Evolutionary conservation across 495 filamentous ascomycete genomes (phyloP).

Genomic region (Recurvomyces mirabilis): DNA sequence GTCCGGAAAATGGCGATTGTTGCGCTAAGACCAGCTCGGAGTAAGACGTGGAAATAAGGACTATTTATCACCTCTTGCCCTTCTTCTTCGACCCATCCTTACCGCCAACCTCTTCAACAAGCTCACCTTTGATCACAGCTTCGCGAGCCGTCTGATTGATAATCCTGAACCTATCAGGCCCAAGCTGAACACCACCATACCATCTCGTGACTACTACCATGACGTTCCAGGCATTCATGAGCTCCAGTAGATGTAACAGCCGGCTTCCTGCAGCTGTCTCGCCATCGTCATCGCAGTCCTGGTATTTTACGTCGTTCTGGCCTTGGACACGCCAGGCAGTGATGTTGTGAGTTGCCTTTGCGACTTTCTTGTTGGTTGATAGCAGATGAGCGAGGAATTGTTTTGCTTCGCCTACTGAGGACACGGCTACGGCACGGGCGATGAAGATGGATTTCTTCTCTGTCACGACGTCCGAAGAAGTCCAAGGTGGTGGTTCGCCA

Average conservation of each 20-base stretch:
- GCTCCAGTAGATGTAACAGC: slow-evolving; percentile 76
- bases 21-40: too few relatives aligned
- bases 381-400: slow-evolving; percentile 60
- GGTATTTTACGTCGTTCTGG: slow-evolving; percentile 44
- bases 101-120: slow-evolving; percentile 39
- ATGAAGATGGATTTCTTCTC: slow-evolving; percentile 87
- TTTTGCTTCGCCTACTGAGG: slow-evolving; percentile 56
- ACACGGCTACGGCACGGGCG: slow-evolving; percentile 58
- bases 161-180: slow-evolving; percentile 76
- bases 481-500: slow-evolving; percentile 22
- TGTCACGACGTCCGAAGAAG: slow-evolving; percentile 48
- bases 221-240: slow-evolving; percentile 87
- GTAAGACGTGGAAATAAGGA: too few relatives aligned
- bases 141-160: slow-evolving; percentile 82
- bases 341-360: slow-evolving; percentile 87
- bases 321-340: slow-evolving; percentile 52
- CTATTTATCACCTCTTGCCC: slow-evolving; percentile 21
- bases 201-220: slow-evolving; percentile 91
- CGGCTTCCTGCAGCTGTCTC: slow-evolving; percentile 88
- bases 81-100: slow-evolving; percentile 30
- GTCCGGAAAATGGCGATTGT: too few relatives aligned
- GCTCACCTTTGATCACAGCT: slow-evolving; percentile 68
- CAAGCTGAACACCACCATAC: slow-evolving; percentile 85
- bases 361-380: slow-evolving; percentile 65
- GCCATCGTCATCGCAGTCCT: slow-evolving; percentile 93